Evolutionary conservation across 768 basidiomycete species (phyloP), one percentile per base, ranked within the genome.

Genomic region (Lyophyllum shimeji): DNA sequence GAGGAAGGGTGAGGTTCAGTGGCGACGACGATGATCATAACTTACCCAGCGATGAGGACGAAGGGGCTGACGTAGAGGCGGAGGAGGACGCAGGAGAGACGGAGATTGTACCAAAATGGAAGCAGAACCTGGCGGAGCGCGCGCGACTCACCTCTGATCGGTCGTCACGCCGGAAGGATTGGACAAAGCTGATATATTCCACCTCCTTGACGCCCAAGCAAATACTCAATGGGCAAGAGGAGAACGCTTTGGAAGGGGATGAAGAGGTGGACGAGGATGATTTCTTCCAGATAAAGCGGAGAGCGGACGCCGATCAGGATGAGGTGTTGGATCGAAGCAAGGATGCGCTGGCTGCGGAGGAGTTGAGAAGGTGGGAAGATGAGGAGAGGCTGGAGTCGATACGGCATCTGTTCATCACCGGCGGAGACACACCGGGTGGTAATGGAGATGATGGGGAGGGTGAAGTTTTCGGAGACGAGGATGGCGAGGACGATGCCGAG

Each of bases 391-490:
- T 98, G 21, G 91, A 97, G 50, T 89, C 91, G 1, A 86, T 99
- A 65, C 84, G 91, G 6, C 77, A 84, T 52, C 76, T 96, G 49
- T 99, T 99, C 74, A 96, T 99, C 68, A 96, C 95, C 0, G 94
- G 61, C 24, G 62, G 52, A 0, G 65, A 55, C 3, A 78, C 71
- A 18, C 76, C 66, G 6, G 71, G 56, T 15, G 74, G 74, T 3
- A 74, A 71, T 24, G 74, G 67, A 7, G 78, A 73, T 46, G 74
- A 67, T 11, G 73, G 67, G 20, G 78, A 71, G 2, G 73, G 69
- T 34, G 74, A 65, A 31, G 77, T 78, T 39, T 74, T 75, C 43
- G 82, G 78, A 33, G 79, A 76, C 45, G 62, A 55, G 0, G 67
- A 66, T 7, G 67, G 58, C 15, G 77, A 77, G 48, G 68, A 71